A percentile compares a stretch with the other conserved stretches of the same genome.
These are phyloP conservation scores for Leishmania tarentolae DNA, from an alignment of 208 protist species.

Conservation along the genomic window DNA sequence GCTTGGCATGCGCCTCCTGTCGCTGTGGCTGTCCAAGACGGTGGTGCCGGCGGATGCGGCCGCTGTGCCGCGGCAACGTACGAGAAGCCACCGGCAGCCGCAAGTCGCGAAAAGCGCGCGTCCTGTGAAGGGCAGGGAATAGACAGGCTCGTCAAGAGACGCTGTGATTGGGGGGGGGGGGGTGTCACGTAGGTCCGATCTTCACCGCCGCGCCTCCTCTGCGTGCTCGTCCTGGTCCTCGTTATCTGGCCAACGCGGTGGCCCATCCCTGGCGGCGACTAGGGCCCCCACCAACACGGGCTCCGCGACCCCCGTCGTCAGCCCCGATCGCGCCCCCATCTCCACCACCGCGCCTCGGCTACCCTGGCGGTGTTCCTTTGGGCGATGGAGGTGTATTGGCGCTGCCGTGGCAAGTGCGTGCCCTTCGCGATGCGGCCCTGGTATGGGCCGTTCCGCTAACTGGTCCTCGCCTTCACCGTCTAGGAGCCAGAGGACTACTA, in stretches of 20 bases:
- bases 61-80: conserved; percentile 23
- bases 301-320: too few relatives aligned
- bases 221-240: neutral
- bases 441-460: conserved; percentile 43
- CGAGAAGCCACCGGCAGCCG: conserved; percentile 10
- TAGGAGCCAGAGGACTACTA: conserved; percentile 65
- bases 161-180: neutral
- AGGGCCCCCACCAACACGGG: neutral
- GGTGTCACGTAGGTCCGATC: neutral
- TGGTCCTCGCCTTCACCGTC: conserved; percentile 38
- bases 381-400: conserved; percentile 50
- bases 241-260: neutral
- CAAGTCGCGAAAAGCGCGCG: conserved; percentile 2
- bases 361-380: conserved; percentile 19
- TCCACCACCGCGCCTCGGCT: conserved; percentile 18
- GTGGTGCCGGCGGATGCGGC: conserved; percentile 32
- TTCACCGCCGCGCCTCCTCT: neutral
- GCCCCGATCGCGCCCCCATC: neutral
- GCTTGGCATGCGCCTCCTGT: conserved; percentile 31
- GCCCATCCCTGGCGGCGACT: neutral
- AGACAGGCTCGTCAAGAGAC: neutral
- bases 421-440: conserved; percentile 50
- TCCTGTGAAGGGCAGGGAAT: too few relatives aligned
- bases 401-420: conserved; percentile 51
- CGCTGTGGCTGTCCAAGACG: conserved; percentile 26